These are phyloP conservation scores for Thalassiosira sp. DNA, from an alignment of 352 stramenopile species.

Conservation along the genomic window DNA sequence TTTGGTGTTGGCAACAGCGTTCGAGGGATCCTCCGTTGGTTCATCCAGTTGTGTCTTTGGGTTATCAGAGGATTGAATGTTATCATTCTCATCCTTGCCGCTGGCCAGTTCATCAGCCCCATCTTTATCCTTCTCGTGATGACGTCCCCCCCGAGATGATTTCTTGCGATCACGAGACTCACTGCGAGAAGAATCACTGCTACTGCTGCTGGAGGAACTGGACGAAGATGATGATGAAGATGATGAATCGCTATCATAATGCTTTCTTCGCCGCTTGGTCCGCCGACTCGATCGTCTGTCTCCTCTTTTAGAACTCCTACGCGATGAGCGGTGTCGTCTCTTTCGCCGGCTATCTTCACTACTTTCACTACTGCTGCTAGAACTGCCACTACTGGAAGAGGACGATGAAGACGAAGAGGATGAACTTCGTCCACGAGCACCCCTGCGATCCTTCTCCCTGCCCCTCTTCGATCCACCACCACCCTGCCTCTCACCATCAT, in stretches of 20 bases:
- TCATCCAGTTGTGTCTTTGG: constrained; percentile 12
- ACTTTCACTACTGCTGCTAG: constrained; percentile 31
- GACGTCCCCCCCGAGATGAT: constrained; percentile 6
- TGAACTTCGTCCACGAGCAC: constrained; percentile 3
- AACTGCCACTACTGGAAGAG: constrained; percentile 26
- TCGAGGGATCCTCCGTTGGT: too few species aligned
- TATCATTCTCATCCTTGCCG: neutral
- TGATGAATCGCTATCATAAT: constrained; percentile 13
- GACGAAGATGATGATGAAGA: constrained; percentile 26
- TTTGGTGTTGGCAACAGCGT: neutral
- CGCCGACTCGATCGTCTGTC: constrained; percentile 41
- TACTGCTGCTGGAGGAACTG: constrained; percentile 47
- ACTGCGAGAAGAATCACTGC: constrained; percentile 20
- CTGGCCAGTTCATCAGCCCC: constrained; percentile 18
- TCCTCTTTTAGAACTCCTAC: constrained; percentile 14
- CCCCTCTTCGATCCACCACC: constrained; percentile 3
- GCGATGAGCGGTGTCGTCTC: constrained; percentile 43
- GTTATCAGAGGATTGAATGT: constrained; percentile 35
- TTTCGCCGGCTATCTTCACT: constrained; percentile 29
- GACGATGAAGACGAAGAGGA: constrained; percentile 25
- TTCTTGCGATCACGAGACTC: constrained; percentile 36
- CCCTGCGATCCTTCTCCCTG: constrained; percentile 4
- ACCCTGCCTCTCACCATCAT: constrained; percentile 21
- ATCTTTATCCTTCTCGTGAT: constrained; percentile 17
- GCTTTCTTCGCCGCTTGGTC: constrained; percentile 14